phyloP scores from a whole-genome alignment of 192 early-diverging fungal species.

The Rhizophagus prolifer region DNA sequence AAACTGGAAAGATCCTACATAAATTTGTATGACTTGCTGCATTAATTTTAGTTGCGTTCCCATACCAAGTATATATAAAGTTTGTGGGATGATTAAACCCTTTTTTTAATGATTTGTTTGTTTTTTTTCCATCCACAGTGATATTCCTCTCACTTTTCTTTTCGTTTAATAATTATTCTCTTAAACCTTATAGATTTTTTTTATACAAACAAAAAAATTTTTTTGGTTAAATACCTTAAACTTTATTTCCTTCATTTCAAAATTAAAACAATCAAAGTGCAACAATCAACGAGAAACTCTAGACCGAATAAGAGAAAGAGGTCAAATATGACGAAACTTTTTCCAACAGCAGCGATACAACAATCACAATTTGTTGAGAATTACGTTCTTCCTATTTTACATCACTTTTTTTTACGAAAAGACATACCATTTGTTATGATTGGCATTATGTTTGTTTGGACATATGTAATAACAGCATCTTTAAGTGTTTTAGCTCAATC shows the following conservation, averaged over 20 bases:
- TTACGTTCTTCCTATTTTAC: slow-evolving; percentile 3
- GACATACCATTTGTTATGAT: slow-evolving; percentile 25
- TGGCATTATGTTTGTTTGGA: slow-evolving; percentile 20
- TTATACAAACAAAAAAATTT: background rate
- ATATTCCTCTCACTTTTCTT: background rate
- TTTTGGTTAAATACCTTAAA: background rate
- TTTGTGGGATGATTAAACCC: too few species aligned
- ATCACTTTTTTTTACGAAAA: slow-evolving; percentile 9
- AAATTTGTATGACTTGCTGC: background rate
- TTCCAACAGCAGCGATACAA: slow-evolving; percentile 17
- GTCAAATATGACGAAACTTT: background rate
- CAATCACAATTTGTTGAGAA: slow-evolving; percentile 17
- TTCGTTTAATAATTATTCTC: too few species aligned
- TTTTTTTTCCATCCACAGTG: background rate
- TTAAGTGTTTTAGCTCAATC: slow-evolving; percentile 25
- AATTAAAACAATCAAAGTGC: background rate
- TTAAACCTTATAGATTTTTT: background rate
- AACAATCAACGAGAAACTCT: background rate
- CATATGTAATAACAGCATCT: slow-evolving; percentile 18
- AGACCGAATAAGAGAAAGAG: background rate
- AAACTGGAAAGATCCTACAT: background rate
- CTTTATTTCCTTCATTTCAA: background rate
- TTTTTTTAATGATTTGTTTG: background rate
- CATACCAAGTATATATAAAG: too few species aligned
- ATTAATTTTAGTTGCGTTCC: too few species aligned